Percentiles rank a stretch among this genome's conserved stretches.
phyloP scores from a whole-genome alignment of 805 yeast species.

The Candida patagonica region DNA sequence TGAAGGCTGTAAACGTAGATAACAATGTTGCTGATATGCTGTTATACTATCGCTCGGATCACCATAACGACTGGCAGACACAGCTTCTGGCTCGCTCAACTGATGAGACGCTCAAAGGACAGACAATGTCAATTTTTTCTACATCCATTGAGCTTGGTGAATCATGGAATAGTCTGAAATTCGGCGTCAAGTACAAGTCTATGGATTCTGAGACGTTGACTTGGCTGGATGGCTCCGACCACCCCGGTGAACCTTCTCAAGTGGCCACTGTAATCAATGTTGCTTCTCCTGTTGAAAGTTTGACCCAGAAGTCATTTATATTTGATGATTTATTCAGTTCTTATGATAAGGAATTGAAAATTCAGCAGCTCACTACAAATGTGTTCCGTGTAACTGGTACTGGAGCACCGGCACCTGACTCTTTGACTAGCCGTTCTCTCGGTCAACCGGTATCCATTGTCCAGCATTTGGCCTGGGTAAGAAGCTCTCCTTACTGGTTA shows the following conservation, averaged over 20 bases:
- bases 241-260: not conserved
- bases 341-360: not conserved
- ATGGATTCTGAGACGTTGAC: too few species aligned
- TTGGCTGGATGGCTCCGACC: too few species aligned
- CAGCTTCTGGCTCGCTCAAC: too few species aligned
- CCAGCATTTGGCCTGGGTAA: conserved; percentile 3
- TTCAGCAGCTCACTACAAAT: not conserved
- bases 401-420: not conserved
- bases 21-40: too few species aligned
- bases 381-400: not conserved
- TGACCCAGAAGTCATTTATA: not conserved
- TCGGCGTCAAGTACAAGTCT: too few species aligned
- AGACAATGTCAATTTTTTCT: too few species aligned
- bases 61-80: too few species aligned
- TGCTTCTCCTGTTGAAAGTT: not conserved
- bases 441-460: conserved; percentile 5
- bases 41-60: too few species aligned
- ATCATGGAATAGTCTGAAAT: too few species aligned
- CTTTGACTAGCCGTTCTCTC: not conserved
- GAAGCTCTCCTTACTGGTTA: conserved; percentile 5
- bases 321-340: not conserved
- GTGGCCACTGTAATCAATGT: not conserved
- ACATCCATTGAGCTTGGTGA: too few species aligned
- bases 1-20: too few species aligned
- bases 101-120: too few species aligned